Evolutionary conservation across 192 early-diverging fungal genomes (phyloP), one percentile per base, ranked within the genome.

Genomic region (Podila clonocystis): DNA sequence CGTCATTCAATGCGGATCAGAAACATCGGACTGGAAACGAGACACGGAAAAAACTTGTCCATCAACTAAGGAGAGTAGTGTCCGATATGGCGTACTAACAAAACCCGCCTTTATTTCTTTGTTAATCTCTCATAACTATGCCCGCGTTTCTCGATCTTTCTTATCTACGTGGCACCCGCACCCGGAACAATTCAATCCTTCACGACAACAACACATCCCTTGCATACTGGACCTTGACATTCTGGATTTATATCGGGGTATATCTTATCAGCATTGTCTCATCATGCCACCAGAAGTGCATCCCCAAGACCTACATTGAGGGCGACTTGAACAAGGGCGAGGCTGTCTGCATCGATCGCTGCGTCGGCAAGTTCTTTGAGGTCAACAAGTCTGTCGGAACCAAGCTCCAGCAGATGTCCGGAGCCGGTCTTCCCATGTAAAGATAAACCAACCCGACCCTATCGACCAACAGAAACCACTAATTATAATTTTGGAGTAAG

Each of bases 251-350:
- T 17, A 19, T 59, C 15, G 26, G 15, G 5, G 24, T 11, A 29
- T 19, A 24, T 17, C 59, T 13, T 30, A 68, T 70, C 63, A 77
- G 93, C 63, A 91, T 97, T 60, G 85, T 88, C 52, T 89, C 92
- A 36, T 83, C 91, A n/a, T 97, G 96, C 87, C 89, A 92, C 80
- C 83, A 89, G 38, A 97, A 97, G 75, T 97, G 96, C 82, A 91
- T 97, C 62, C 89, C 94, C 26, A 83, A 87, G 75, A 88, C 88
- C 49, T 97, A 97, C 72, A 86, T 84, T 66, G 95, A 96, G 68
- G 87, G 84, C 57, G 92, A 94, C 62, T 85, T 97, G 68, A 94
- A 94, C 74, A 97, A 97, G 85, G 96, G 95, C 64, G 96, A 97
- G 84, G 90, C 91, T 11, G 93, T 95, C 29, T 97, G 96, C 80